phyloP scores from a whole-genome alignment of 225 moss, liverwort and hornwort genomes.

The Ulota crispa region DNA sequence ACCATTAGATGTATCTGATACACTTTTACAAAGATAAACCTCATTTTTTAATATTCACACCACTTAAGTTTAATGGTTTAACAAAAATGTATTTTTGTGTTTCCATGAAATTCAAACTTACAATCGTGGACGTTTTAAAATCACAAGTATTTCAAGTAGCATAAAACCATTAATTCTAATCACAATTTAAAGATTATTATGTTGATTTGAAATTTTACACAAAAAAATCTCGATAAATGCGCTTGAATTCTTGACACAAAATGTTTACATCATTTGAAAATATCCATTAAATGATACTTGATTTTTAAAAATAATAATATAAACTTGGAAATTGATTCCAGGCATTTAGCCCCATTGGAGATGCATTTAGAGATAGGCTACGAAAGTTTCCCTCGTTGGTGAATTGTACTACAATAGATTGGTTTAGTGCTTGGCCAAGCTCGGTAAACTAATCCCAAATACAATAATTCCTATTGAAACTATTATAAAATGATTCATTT shows the following conservation, averaged over 20 bases:
- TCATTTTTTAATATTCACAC: too few relatives aligned
- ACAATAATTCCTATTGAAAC: fast-evolving
- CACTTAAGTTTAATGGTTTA: neutral
- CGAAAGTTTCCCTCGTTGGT: conserved; percentile 88
- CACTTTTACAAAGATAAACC: too few relatives aligned
- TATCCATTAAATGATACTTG: fast-evolving
- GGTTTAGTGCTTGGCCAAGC: conserved; percentile 92
- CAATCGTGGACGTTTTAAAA: neutral
- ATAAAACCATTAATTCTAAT: too few relatives aligned
- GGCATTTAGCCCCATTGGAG: conserved; percentile 93
- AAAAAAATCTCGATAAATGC: neutral
- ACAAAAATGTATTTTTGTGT: fast-evolving
- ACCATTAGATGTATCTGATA: too few relatives aligned
- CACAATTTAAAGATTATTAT: too few relatives aligned
- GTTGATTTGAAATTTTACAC: too few relatives aligned
- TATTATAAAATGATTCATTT: neutral
- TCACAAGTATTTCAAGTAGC: fast-evolving
- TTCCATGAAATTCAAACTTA: neutral
- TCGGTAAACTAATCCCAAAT: conserved; percentile 28
- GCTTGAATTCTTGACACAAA: fast-evolving
- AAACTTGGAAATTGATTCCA: neutral
- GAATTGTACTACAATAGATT: conserved; percentile 87
- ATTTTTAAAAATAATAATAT: fast-evolving
- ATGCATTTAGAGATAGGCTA: conserved; percentile 73
- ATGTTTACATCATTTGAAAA: too few relatives aligned